Base-by-base conservation (phyloP, 2,329 filamentous ascomycete genomes). In the Phyllosticta citrichinensis region DNA sequence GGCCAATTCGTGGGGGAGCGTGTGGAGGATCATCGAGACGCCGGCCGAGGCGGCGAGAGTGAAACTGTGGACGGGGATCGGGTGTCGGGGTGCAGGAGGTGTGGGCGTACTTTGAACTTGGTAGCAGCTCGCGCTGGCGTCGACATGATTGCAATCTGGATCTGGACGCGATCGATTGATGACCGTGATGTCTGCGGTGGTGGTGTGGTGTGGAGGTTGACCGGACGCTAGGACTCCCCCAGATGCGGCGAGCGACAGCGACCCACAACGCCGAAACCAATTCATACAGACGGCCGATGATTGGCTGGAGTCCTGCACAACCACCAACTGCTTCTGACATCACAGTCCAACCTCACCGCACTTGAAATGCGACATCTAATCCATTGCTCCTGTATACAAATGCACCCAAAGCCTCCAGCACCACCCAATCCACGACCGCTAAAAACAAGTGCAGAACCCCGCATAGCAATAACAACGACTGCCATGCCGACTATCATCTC, bases 121-220 rank as follows among this genome's bases (percentile, higher is more conserved):
- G 6, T 47, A 47, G n/a, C 40, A 14, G 40, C 54, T 63, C 25
- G 35, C 64, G 58, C 66, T 66, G 63, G 14, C 17, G 14, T 47
- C 14, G 40, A 47, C 40, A 47, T 47, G 40, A n/a, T 47, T 47
- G 40, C 40, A n/a, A 47, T 47, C 14, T 47, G 40, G n/a, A n/a
- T 19, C 14, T n/a, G 40, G 40, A 14, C 6, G 14, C 17, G 40
- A n/a, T n/a, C 6, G 40, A 6, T 47, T 47, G 40, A 20, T 10
- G 47, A 33, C 40, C 17, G 40, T 47, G 40, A 47, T 47, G 40
- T 47, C 40, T 17, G n/a, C 40, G 4, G n/a, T 47, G 4, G 40
- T 47, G 20, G 50, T 52, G 19, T 52, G 19, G 14, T 52, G 35
- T 51, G 57, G 40, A 53, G 57, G 47, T 35, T 17, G 30, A 22